phyloP scores from a whole-genome alignment of 2,329 filamentous ascomycete species.

The Apiospora malaysiana region DNA sequence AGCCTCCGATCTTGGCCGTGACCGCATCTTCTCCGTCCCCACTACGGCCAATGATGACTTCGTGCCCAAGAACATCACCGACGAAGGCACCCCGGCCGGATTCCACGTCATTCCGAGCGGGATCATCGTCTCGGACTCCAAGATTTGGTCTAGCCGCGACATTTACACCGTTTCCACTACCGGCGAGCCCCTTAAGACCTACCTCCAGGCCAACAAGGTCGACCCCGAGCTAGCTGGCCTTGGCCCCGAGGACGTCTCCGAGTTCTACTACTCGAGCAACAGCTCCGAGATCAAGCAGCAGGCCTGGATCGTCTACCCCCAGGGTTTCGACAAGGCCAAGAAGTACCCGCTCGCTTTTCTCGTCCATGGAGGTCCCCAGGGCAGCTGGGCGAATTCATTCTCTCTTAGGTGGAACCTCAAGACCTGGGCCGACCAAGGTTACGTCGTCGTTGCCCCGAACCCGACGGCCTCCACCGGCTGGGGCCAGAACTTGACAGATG shows the following conservation, averaged over 20 bases:
- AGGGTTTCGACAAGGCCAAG: slow-evolving; percentile 42
- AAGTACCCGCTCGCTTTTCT: slow-evolving; percentile 61
- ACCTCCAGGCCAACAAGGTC: slow-evolving; percentile 43
- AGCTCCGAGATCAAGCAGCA: slow-evolving; percentile 40
- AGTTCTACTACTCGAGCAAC: slow-evolving; percentile 44
- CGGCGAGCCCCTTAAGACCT: slow-evolving; percentile 37
- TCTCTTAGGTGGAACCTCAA: slow-evolving; percentile 60
- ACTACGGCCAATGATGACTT: slow-evolving; percentile 37
- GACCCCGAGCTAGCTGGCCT: slow-evolving; percentile 42
- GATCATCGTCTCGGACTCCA: slow-evolving; percentile 41
- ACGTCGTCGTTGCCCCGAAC: slow-evolving; percentile 60
- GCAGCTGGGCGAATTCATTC: slow-evolving; percentile 58
- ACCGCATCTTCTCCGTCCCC: slow-evolving; percentile 41
- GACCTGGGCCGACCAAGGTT: slow-evolving; percentile 62
- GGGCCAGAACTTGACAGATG: slow-evolving; percentile 59
- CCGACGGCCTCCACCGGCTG: slow-evolving; percentile 60
- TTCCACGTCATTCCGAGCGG: slow-evolving; percentile 38
- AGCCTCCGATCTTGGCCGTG: slow-evolving; percentile 38
- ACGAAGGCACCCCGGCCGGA: slow-evolving; percentile 37
- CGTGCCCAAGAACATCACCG: slow-evolving; percentile 41
- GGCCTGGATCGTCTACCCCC: slow-evolving; percentile 41
- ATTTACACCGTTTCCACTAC: slow-evolving; percentile 38
- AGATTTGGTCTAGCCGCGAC: slow-evolving; percentile 44
- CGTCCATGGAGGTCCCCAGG: slow-evolving; percentile 60
- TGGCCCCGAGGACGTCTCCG: slow-evolving; percentile 39